Percentiles rank a stretch among this genome's conserved stretches.
Evolutionary conservation across 768 basidiomycete genomes (phyloP).

Genomic region (Calocera cornea): DNA sequence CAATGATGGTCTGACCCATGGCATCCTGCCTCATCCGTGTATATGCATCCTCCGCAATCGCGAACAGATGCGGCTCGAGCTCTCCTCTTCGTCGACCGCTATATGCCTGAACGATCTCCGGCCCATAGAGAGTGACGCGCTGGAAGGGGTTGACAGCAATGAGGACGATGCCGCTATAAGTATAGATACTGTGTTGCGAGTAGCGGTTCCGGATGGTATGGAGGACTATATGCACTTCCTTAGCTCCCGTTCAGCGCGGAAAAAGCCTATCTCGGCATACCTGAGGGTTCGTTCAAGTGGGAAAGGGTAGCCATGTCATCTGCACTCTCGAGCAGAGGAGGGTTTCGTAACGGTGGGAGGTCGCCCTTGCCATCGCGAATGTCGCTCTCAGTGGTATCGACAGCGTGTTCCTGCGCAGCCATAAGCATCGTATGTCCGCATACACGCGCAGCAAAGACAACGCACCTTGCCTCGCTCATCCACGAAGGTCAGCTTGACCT

Average conservation of each 20-base stretch:
- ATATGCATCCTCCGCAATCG: constrained; percentile 98
- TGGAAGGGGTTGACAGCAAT: constrained; percentile 99
- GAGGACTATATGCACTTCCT: constrained; percentile 43
- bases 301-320: constrained; percentile 97
- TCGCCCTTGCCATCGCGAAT: constrained; percentile 67
- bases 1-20: constrained; percentile 96
- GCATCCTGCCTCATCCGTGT: constrained; percentile 91
- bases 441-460: constrained; percentile 11
- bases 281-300: constrained; percentile 94
- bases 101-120: constrained; percentile 95
- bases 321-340: constrained; percentile 87
- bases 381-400: constrained; percentile 66
- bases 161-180: constrained; percentile 96
- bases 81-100: constrained; percentile 84
- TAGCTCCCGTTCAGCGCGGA: background rate
- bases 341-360: constrained; percentile 89
- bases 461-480: constrained; percentile 86
- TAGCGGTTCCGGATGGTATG: constrained; percentile 97
- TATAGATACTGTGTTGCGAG: constrained; percentile 93
- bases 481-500: constrained; percentile 66
- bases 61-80: constrained; percentile 93
- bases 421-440: constrained; percentile 8
- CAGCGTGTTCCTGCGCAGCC: constrained; percentile 48
- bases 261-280: constrained; percentile 31
- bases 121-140: constrained; percentile 90